Evolutionary conservation across 2,329 filamentous ascomycete genomes (phyloP).

Genomic region (Diaporthe sp.): DNA sequence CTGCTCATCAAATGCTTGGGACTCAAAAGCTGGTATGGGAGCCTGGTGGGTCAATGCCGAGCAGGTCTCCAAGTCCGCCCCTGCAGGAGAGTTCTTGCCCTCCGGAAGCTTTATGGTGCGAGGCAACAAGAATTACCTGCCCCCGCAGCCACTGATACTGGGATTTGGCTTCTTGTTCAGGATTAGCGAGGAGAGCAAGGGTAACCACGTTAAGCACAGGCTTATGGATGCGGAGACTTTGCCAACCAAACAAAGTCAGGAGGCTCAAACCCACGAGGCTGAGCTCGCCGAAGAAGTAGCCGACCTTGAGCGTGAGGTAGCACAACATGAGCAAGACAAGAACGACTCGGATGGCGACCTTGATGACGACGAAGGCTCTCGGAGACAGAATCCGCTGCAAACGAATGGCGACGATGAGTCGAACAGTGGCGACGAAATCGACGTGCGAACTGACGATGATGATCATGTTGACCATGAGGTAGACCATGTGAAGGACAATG

Average conservation of each 20-base stretch:
- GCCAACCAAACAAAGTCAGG: not conserved
- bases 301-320: constrained; percentile 44
- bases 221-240: constrained; percentile 49
- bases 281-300: constrained; percentile 44
- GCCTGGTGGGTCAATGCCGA: constrained; percentile 96
- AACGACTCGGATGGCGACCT: constrained; percentile 47
- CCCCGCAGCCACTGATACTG: constrained; percentile 87
- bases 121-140: constrained; percentile 91
- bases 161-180: constrained; percentile 91
- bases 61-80: constrained; percentile 89
- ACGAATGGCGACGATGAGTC: constrained; percentile 43
- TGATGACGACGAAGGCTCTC: constrained; percentile 32
- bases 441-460: constrained; percentile 40
- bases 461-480: constrained; percentile 31
- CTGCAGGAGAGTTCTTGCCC: constrained; percentile 84
- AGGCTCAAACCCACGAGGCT: not conserved
- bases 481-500: constrained; percentile 41
- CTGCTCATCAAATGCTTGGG: constrained; percentile 91
- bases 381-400: constrained; percentile 54
- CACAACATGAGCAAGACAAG: constrained; percentile 51
- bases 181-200: constrained; percentile 89
- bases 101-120: constrained; percentile 84
- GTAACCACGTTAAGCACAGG: constrained; percentile 83
- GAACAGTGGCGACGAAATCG: constrained; percentile 47
- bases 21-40: constrained; percentile 94